These are phyloP conservation scores for Flaveria brownii DNA, from an alignment of 129 eudicot genomes.

Conservation along the genomic window DNA sequence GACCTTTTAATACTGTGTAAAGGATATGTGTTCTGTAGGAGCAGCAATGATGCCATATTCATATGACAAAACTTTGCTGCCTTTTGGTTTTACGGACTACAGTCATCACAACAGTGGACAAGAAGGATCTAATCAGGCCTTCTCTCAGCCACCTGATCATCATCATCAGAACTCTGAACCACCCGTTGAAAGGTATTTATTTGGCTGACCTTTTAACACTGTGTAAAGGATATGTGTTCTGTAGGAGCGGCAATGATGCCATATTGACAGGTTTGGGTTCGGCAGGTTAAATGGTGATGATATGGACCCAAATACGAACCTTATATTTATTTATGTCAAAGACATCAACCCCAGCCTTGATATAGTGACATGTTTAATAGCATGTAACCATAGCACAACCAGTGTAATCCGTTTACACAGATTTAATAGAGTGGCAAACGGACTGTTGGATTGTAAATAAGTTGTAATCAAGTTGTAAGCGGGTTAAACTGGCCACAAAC, in stretches of 20 bases:
- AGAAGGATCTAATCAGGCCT: not conserved
- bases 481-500: too few relatives aligned
- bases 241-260: not conserved
- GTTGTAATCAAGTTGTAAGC: not conserved
- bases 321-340: not conserved
- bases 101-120: slow-evolving; percentile 5
- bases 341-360: not conserved
- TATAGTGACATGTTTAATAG: not conserved
- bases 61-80: not conserved
- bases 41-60: not conserved
- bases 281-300: not conserved
- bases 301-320: not conserved
- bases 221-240: not conserved
- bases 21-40: not conserved
- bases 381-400: not conserved
- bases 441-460: not conserved
- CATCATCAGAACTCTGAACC: slow-evolving; percentile 5
- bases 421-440: not conserved
- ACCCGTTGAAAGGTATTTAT: slow-evolving; percentile 22
- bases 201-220: not conserved
- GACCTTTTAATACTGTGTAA: not conserved
- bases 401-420: not conserved
- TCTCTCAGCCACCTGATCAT: slow-evolving; percentile 19
- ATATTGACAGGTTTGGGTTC: not conserved
- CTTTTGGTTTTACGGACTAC: not conserved